A percentile compares a stretch with the other conserved stretches of the same genome.
phyloP scores from a whole-genome alignment of 2,329 filamentous ascomycete genomes.

The Fusarium agapanthi region DNA sequence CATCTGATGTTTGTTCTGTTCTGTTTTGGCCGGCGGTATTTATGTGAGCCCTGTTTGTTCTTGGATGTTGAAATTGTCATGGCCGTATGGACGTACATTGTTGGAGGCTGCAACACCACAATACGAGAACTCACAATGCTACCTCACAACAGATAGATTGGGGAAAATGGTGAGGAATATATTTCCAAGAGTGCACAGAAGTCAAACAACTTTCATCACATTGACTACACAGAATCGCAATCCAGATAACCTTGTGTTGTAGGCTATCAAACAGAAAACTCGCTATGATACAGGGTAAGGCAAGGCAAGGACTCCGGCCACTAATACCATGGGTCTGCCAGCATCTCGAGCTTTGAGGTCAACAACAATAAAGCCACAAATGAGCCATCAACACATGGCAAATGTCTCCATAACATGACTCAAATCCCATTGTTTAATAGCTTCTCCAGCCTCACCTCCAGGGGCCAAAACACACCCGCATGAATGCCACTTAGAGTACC shows the following conservation, averaged over 20 bases:
- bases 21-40: background rate
- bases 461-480: conserved; percentile 10
- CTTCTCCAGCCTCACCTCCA: background rate
- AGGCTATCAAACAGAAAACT: background rate
- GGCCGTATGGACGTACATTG: background rate
- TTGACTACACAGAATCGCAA: rapidly evolving
- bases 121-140: rapidly evolving
- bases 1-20: background rate
- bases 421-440: background rate
- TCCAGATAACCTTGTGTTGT: rapidly evolving
- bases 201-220: rapidly evolving
- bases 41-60: background rate
- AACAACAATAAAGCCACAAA: background rate
- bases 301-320: too few species aligned
- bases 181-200: rapidly evolving
- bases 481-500: conserved; percentile 4
- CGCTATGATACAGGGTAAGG: background rate
- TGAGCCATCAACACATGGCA: background rate
- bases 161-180: rapidly evolving
- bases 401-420: background rate
- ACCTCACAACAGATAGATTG: rapidly evolving
- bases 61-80: background rate
- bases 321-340: background rate
- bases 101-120: rapidly evolving
- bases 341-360: background rate